A percentile compares a stretch with the other conserved stretches of the same genome.
Conservation (phyloP, 2,329 filamentous ascomycete genomes). For the Gaeumannomyces tritici region DNA sequence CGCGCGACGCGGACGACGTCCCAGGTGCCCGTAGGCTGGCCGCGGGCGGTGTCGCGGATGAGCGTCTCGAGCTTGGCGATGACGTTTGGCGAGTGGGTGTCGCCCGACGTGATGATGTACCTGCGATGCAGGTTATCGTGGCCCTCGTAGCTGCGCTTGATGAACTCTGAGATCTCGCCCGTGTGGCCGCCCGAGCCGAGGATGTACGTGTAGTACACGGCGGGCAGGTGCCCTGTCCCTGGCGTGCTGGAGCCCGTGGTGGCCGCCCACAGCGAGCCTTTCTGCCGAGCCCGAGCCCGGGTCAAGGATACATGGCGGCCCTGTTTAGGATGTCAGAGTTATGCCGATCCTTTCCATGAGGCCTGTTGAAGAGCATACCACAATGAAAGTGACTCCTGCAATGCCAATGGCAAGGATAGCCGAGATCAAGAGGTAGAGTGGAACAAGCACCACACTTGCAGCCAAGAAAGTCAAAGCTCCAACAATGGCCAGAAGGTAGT, state of each 20-base stretch:
- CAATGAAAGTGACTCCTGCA: neutral
- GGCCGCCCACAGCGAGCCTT: constrained; percentile 6
- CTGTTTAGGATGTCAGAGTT: neutral
- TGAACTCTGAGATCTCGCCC: constrained; percentile 83
- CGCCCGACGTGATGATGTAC: constrained; percentile 72
- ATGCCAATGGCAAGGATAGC: neutral
- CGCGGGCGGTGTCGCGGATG: constrained; percentile 22
- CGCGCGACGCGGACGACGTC: constrained; percentile 62
- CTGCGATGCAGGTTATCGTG: constrained; percentile 56
- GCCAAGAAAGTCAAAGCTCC: neutral
- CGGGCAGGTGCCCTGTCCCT: constrained; percentile 11
- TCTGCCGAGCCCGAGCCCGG: neutral
- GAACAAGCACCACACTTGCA: neutral
- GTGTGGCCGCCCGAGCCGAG: constrained; percentile 93
- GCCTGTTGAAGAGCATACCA: neutral
- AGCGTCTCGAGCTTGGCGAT: constrained; percentile 55
- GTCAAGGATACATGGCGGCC: constrained; percentile 6
- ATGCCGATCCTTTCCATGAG: neutral
- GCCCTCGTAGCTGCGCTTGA: constrained; percentile 48
- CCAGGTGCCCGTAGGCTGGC: constrained; percentile 37
- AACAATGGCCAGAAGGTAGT: neutral
- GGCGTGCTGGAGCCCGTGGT: constrained; percentile 6
- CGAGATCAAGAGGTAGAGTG: neutral
- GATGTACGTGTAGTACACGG: constrained; percentile 61
- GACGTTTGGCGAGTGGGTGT: constrained; percentile 57